Base-by-base conservation (phyloP, 2,329 filamentous ascomycete genomes). In the Aureobasidium vineae region DNA sequence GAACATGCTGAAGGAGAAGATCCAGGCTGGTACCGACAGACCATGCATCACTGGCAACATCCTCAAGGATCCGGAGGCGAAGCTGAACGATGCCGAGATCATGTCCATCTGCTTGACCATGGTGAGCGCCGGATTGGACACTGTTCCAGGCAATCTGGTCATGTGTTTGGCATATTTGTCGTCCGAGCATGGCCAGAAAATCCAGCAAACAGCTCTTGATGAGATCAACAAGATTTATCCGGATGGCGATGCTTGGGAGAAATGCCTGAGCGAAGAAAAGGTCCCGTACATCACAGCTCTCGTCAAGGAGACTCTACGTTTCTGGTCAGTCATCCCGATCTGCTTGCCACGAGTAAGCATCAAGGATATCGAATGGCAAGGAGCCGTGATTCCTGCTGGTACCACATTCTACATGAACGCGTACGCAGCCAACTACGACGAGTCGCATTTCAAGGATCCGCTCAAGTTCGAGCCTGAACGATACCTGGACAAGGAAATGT, bases 381-480 rank as follows among this genome's bases (percentile, higher is more conserved):
- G 85, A 19, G 80, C 86, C 0, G 78, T 83, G 1, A 90, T 95
- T 43, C 91, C 91, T 0, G 84, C 89, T 0, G 89, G 89, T 1
- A 92, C 89, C 0, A 91, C 88, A 1, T 92, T 94, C 71, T 92
- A 92, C 77, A 89, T 94, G 89, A 80, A 92, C 72, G 88, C 89
- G 11, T 92, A 88, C 76, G 88, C 88, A 0, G 90, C 89, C 31
- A 84, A 92, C 76, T 91, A 90, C 75, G 90, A 92, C 73, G 81
- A 83, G 5, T 75, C 78, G 0, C 89, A 91, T 73, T 92, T 91
- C 79, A 84, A 86, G 69, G 75, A 85, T 33, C 85, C 90, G 0
- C 69, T 82, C 33, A 77, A 79, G 7, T 92, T 92, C 75, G 79
- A 86, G n/a, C 88, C 89, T 0, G 89, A 92, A 69, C 84, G 90